Evolutionary conservation across 1,284 basidiomycete genomes (phyloP).

Genomic region (Leccinum laetum): DNA sequence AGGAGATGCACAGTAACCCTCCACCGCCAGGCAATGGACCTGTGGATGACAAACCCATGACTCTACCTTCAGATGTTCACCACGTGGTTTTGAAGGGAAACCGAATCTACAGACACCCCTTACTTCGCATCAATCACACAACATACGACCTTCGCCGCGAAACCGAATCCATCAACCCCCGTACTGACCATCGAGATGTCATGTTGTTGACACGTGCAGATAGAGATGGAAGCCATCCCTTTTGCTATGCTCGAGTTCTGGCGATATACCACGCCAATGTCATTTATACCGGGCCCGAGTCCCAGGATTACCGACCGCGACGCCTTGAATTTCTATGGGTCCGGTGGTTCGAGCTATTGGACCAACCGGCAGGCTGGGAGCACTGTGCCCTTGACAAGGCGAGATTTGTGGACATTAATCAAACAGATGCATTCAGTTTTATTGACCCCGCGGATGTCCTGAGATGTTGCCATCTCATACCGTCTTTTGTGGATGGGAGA

Average conservation of each 20-base stretch:
- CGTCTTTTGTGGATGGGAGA: neutral
- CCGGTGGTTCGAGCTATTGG: neutral
- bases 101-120: neutral
- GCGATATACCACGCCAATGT: neutral
- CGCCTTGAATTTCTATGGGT: neutral
- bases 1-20: neutral
- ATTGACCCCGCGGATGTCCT: neutral
- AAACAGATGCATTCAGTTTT: neutral
- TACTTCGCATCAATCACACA: neutral
- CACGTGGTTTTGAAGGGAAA: neutral
- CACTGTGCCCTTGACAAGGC: neutral
- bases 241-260: neutral
- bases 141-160: neutral
- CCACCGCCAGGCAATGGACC: neutral
- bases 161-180: neutral
- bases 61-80: neutral
- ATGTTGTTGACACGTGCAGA: neutral
- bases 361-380: neutral
- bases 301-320: neutral
- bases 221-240: neutral
- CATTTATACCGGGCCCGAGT: neutral
- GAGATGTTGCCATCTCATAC: neutral
- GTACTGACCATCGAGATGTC: neutral
- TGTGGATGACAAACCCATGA: neutral
- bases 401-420: neutral